A percentile compares a stretch with the other conserved stretches of the same genome.
Conservation (phyloP, 495 filamentous ascomycete species). For the Xylaria telfairii region DNA sequence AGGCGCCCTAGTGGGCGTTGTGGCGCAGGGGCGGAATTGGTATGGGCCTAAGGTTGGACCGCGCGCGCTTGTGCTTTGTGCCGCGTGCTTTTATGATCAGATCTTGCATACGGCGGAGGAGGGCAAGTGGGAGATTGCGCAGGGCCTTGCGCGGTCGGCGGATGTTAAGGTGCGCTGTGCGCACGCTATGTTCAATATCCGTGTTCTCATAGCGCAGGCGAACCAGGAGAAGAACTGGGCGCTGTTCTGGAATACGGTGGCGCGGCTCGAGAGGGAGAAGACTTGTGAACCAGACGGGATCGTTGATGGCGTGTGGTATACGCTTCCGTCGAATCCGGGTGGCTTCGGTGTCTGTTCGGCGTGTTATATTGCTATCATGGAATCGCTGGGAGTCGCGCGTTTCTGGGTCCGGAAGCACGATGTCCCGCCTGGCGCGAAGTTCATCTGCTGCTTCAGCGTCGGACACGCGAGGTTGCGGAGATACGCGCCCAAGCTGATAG, state of each 20-base stretch:
- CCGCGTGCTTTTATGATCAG: constrained; percentile 45
- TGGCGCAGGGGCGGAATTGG: constrained; percentile 38
- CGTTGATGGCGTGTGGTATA: constrained; percentile 43
- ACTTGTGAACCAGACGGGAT: constrained; percentile 42
- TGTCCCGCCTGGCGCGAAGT: constrained; percentile 9
- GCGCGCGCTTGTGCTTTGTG: constrained; percentile 40
- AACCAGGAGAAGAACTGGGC: constrained; percentile 37
- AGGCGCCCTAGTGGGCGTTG: constrained; percentile 2
- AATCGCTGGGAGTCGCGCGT: constrained; percentile 35
- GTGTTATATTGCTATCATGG: constrained; percentile 42
- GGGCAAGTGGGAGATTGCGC: constrained; percentile 29
- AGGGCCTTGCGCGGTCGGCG: constrained; percentile 22
- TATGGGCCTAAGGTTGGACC: constrained; percentile 39
- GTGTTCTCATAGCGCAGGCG: constrained; percentile 37
- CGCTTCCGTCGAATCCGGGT: constrained; percentile 35
- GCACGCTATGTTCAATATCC: constrained; percentile 35
- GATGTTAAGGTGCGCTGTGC: constrained; percentile 32
- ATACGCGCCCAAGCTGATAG: constrained; percentile 29
- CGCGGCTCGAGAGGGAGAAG: constrained; percentile 32
- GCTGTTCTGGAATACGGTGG: constrained; percentile 39
- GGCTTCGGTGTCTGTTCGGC: constrained; percentile 44
- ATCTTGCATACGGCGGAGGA: constrained; percentile 42
- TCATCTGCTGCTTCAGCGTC: constrained; percentile 32
- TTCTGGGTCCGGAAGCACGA: constrained; percentile 32
- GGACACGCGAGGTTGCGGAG: constrained; percentile 26